Percentiles rank a stretch among this genome's conserved stretches.
phyloP scores from a whole-genome alignment of 768 basidiomycete species.

The Tricholoma sp. region DNA sequence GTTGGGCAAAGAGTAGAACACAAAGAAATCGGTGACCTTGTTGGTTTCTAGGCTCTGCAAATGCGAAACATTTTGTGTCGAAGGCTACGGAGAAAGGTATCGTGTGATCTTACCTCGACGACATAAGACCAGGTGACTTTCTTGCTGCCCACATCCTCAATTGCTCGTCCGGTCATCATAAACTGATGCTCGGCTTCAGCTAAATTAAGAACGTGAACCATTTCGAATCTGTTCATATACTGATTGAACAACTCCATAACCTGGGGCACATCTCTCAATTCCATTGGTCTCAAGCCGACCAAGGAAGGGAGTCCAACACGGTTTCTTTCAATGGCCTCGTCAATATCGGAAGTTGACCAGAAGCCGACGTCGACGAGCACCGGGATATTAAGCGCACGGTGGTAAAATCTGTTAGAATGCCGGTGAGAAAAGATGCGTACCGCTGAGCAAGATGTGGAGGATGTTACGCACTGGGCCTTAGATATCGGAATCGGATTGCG shows the following conservation, averaged over 20 bases:
- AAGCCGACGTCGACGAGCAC: constrained; percentile 92
- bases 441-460: background rate
- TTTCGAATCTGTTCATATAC: constrained; percentile 84
- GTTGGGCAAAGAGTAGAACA: constrained; percentile 94
- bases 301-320: constrained; percentile 57
- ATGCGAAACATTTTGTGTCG: background rate
- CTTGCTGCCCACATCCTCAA: constrained; percentile 48
- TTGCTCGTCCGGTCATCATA: constrained; percentile 65
- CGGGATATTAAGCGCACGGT: constrained; percentile 85
- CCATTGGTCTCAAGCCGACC: constrained; percentile 84
- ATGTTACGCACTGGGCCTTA: constrained; percentile 38
- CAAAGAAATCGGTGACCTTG: constrained; percentile 90
- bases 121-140: constrained; percentile 98
- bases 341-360: constrained; percentile 68
- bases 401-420: constrained; percentile 63
- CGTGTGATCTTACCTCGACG: constrained; percentile 62
- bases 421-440: constrained; percentile 4
- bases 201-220: constrained; percentile 66
- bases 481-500: constrained; percentile 91
- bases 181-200: constrained; percentile 87
- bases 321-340: constrained; percentile 84
- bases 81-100: background rate
- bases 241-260: constrained; percentile 66
- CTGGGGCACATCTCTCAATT: constrained; percentile 65
- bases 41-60: constrained; percentile 74